Percentiles rank a stretch among this genome's conserved stretches.
These are phyloP conservation scores for Podospora pseudocomata DNA, from an alignment of 495 filamentous ascomycete genomes.

Conservation along the genomic window DNA sequence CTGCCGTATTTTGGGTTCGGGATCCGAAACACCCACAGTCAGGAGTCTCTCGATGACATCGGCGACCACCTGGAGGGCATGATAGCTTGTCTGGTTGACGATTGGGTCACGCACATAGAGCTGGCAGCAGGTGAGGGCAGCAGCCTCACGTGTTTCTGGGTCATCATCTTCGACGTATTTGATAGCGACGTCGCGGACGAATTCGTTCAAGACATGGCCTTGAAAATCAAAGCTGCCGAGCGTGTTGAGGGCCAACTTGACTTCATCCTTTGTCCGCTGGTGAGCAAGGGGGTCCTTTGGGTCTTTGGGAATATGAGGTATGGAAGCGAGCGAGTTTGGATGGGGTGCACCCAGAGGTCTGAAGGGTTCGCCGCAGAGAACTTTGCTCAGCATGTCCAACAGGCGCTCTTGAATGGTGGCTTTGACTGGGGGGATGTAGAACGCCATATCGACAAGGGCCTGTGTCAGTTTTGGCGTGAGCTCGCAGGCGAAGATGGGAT, in stretches of 20 bases:
- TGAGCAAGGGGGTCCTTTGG: conserved; percentile 68
- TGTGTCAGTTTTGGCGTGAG: conserved; percentile 89
- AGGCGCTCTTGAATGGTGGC: conserved; percentile 87
- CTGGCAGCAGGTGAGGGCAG: conserved; percentile 95
- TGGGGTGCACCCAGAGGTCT: conserved; percentile 82
- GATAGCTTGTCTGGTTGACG: conserved; percentile 93
- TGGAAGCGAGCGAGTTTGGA: conserved; percentile 57
- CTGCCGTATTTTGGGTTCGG: conserved; percentile 79
- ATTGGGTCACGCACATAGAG: conserved; percentile 95
- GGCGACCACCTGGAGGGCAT: conserved; percentile 92
- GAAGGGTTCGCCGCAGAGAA: conserved; percentile 88
- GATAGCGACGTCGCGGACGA: conserved; percentile 96
- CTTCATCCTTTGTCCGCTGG: conserved; percentile 78
- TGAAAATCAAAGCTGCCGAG: conserved; percentile 92
- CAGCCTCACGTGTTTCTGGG: conserved; percentile 86
- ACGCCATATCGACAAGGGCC: conserved; percentile 94
- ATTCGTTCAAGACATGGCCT: conserved; percentile 94
- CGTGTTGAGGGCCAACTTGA: conserved; percentile 87
- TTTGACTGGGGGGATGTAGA: conserved; percentile 95
- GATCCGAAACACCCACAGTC: conserved; percentile 89
- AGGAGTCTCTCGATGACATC: conserved; percentile 96
- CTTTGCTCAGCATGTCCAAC: conserved; percentile 89
- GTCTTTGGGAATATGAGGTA: conserved; percentile 81
- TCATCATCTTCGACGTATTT: conserved; percentile 96
- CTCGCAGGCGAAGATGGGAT: conserved; percentile 95